Evolutionary conservation across 1,284 basidiomycete genomes (phyloP), one percentile per base, ranked within the genome.

Genomic region (Mycena citricolor): DNA sequence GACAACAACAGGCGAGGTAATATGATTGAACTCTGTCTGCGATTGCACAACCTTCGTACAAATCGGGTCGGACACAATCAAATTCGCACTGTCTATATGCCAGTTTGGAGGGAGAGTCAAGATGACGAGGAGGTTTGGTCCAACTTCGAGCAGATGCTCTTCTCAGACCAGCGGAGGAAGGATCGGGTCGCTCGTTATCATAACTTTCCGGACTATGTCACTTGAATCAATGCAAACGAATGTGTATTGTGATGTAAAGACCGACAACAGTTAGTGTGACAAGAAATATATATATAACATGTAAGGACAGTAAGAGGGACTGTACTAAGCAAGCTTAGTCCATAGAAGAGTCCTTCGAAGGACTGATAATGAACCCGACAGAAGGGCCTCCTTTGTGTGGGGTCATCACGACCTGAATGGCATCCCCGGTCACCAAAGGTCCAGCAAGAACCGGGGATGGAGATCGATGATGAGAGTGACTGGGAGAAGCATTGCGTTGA

Each of bases 11-110:
- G 34, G 14, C 32, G 32, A 6, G 31, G 40, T 12, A 16, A 42
- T 20, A 25, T 42, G 4, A 25, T 42, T 1, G 57, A 67, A 40
- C 46, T 55, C 1, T 60, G 60, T 38, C 39, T 57, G 19, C 49
- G 62, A 4, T 37, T 69, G 6, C 49, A 61, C 45, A 66, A 71
- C 42, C 35, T 70, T 1, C 50, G 56, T 0, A 50, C 59, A 17
- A 34, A 47, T 2, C 32, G 41, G 12, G 62, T 70, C 10, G 66
- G 66, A 0, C 60, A 65, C 25, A 70, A 64, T 52, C 62, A 70
- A 37, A 69, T 70, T 7, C 22, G 39, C 1, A 56, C 37, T 23
- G 64, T 66, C 5, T 70, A 71, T 38, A 48, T 58, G 44, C 58
- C 56, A 12, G 47, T 59, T 8, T 69, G 67, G 67, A 44, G 39